Evolutionary conservation across 768 basidiomycete species (phyloP), one percentile per base, ranked within the genome.

Genomic region (Boletus edulis): DNA sequence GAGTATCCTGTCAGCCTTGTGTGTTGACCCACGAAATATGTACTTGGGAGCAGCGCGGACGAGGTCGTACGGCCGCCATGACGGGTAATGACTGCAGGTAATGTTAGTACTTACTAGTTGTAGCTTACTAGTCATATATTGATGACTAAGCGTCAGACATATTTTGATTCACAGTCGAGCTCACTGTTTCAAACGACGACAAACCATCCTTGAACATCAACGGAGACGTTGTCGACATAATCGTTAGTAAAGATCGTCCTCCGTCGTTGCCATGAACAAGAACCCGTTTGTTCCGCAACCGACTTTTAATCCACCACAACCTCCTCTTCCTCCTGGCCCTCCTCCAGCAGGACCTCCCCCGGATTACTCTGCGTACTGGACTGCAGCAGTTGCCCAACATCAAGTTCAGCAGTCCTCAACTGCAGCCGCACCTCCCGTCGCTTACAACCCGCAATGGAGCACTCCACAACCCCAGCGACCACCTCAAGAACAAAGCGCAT

Each of bases 361-460:
- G 44, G 89, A 91, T 68, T 93, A 91, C 66, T 79, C 85, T 47
- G 85, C 82, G 0, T 92, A 91, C 73, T 91, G 89, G 87, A 79
- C 83, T 20, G 82, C 81, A 12, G 78, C 81, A 3, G 79, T 81
- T 4, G 78, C 79, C 13, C 75, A 75, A 35, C 68, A 76, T 12
- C 84, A 83, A 62, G 56, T 41, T 20, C 67, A 63, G 38, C 67
- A 69, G 5, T 49, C 63, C 4, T 54, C 65, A 6, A 44, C 63
- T 6, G 78, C 80, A 47, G 67, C 58, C 3, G 77, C 80, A 31
- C 67, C 73, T 14, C 13, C 34, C 43, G 73, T 75, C 51, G 74
- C 79, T 41, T 89, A 85, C 61, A 81, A 78, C 56, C 79, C 85
- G 13, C 86, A 89, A 69, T 88, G 86, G 86, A 76, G 75, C 49